A percentile compares a stretch with the other conserved stretches of the same genome.
Evolutionary conservation across 2,329 filamentous ascomycete species (phyloP).

Genomic region (Arthroderma sp.): DNA sequence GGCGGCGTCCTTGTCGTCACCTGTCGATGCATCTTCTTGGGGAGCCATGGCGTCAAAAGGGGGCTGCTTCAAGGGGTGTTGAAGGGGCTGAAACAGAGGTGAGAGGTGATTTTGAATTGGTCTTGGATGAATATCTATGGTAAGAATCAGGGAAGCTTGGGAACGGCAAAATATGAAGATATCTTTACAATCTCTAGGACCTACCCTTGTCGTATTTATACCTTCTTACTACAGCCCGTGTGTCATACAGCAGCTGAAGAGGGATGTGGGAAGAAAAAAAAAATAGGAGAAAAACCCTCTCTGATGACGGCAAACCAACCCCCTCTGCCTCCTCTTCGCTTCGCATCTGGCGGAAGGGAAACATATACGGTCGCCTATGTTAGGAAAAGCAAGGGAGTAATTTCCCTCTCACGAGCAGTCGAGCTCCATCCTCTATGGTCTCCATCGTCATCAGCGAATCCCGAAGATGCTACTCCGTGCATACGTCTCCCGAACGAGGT

Average conservation of each 20-base stretch:
- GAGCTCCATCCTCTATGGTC: background rate
- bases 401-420: background rate
- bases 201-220: constrained; percentile 7
- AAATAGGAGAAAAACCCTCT: background rate
- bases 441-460: background rate
- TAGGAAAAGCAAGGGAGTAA: background rate
- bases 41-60: constrained; percentile 1
- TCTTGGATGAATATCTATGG: background rate
- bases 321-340: background rate
- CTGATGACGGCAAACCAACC: background rate
- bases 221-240: background rate
- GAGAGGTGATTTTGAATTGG: background rate
- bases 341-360: background rate
- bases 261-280: background rate
- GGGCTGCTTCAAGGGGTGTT: background rate
- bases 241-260: background rate
- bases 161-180: background rate
- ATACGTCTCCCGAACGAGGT: background rate
- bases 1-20: background rate
- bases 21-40: background rate
- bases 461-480: background rate
- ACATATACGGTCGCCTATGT: background rate
- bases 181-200: background rate
- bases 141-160: background rate
- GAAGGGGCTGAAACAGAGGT: background rate